A percentile compares a stretch with the other conserved stretches of the same genome.
Evolutionary conservation across 208 protist species (phyloP).

Genomic region (Acanthamoeba lenticulata): DNA sequence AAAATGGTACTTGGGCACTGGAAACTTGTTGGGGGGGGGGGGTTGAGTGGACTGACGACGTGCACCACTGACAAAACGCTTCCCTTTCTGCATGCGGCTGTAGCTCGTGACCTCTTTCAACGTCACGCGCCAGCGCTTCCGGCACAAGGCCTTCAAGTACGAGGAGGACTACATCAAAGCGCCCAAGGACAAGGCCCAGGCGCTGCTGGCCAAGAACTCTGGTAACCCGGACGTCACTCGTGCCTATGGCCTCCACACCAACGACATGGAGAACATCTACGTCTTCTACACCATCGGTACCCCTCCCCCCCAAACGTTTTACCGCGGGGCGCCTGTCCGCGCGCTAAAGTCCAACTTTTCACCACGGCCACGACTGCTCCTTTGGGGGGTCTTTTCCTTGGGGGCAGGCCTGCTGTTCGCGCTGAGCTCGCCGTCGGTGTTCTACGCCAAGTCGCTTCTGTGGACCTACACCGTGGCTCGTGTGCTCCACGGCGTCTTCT

Average conservation of each 20-base stretch:
- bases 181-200: background rate
- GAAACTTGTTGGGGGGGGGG: too few species aligned
- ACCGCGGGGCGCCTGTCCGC: background rate
- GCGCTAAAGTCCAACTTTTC: background rate
- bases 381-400: background rate
- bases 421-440: background rate
- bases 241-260: conserved; percentile 56
- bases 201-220: background rate
- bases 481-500: background rate
- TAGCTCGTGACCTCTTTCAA: background rate
- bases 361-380: background rate
- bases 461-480: conserved; percentile 33
- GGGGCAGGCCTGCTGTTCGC: conserved; percentile 26
- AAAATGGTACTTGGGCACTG: conserved; percentile 59
- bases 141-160: conserved; percentile 7
- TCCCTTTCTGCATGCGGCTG: background rate
- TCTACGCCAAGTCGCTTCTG: background rate
- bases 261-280: conserved; percentile 58
- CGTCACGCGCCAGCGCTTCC: background rate
- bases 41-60: too few species aligned
- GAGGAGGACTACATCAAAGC: conserved; percentile 4
- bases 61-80: background rate
- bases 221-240: background rate
- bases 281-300: conserved; percentile 53
- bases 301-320: background rate